Evolutionary conservation across 441 rosid species (phyloP), one percentile per base, ranked within the genome.

Genomic region (Euphorbia celastroides): DNA sequence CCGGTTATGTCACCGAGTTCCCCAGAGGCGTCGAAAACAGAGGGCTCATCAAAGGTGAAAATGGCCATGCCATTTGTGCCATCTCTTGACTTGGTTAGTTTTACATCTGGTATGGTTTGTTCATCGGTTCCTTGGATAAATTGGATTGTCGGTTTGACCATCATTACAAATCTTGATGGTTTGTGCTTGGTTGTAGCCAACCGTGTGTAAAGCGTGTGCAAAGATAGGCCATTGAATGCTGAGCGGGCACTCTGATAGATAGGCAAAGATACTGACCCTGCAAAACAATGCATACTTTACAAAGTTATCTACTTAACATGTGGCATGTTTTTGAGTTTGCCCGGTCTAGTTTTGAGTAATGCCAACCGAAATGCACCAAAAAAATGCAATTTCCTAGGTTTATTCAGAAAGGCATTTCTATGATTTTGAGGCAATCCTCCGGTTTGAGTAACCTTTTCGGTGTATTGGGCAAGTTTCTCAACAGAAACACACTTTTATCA

Each of bases 1-100:
- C 99, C 97, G 0, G 99, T 93, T 62, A 93, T 93, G 48, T 93
- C 97, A 11, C 97, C 97, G 2, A 93, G 85, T 62, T 93, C 97
- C 5, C 90, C 83, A 0, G 97, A 86, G 0, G 97, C 78, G 69
- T 93, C 99, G 26, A 93, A 93, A 25, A 93, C 97, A 0, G 99
- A 91, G 0, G 96, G 99, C 72, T 93, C 88, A 0, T 85, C 92
- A 54, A 93, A 93, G 69, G 62, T 80, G 75, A 93, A 93, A 67
- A 83, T 81, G 17, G 97, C 99, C 74, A 89, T 57, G 5, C 99
- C 99, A 74, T 91, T 93, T 1, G 82, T 72, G 16, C 97, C 97
- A 57, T 93, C 99, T 65, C 84, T 85, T 34, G 97, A 93, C 62
- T 89, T 85, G 58, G 99, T 93, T 64, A 93, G 83, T 77, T 73